A percentile compares a stretch with the other conserved stretches of the same genome.
These are phyloP conservation scores for Acacia crassicarpa DNA, from an alignment of 306 rosid genomes.

Conservation along the genomic window DNA sequence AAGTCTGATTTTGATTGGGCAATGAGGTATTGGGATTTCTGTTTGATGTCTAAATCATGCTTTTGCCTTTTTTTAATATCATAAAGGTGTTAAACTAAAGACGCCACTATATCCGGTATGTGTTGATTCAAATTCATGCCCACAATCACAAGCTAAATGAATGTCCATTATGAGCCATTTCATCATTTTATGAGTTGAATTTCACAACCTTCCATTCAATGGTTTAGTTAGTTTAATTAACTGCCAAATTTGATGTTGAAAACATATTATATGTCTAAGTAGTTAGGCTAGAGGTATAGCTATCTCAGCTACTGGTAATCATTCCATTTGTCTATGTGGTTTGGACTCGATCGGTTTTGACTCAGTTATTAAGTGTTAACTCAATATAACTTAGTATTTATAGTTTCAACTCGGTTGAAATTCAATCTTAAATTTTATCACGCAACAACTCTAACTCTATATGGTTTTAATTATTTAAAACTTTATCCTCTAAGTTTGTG, in stretches of 20 bases:
- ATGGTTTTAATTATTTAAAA: too few relatives aligned
- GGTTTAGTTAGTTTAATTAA: background rate
- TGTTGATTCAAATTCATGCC: constrained; percentile 1
- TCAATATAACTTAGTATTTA: too few relatives aligned
- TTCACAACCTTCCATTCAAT: background rate
- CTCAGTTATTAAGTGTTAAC: too few relatives aligned
- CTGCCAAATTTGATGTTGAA: background rate
- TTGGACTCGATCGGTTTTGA: too few relatives aligned
- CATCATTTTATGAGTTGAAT: background rate
- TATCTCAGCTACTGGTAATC: background rate
- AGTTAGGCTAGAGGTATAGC: background rate
- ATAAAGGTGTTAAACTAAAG: background rate
- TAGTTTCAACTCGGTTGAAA: too few relatives aligned
- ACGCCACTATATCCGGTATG: constrained; percentile 5
- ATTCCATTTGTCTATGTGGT: too few relatives aligned
- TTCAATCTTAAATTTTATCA: too few relatives aligned
- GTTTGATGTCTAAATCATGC: constrained; percentile 9
- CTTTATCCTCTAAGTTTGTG: too few relatives aligned
- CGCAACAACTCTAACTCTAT: too few relatives aligned
- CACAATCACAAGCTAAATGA: background rate
- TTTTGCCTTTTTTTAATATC: background rate
- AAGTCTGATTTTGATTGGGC: constrained; percentile 36
- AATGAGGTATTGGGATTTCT: constrained; percentile 33
- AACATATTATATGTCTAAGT: background rate
- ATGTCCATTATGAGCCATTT: background rate